Conservation (phyloP, 352 stramenopile species). For the Plasmopara muralis region DNA sequence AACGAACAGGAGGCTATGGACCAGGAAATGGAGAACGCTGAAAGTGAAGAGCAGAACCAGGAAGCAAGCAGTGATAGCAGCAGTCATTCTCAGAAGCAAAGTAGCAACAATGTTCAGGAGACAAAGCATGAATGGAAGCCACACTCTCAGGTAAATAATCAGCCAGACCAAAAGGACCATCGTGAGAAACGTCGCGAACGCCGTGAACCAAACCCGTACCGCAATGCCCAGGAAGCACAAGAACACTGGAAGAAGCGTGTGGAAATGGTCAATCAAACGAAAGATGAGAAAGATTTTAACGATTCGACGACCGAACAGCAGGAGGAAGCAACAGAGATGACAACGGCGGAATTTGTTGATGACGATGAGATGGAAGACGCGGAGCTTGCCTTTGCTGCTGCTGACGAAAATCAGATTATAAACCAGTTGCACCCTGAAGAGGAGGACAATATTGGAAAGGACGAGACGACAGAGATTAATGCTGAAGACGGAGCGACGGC, state of each 20-base stretch:
- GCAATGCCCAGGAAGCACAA: conserved; percentile 91
- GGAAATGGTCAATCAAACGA: conserved; percentile 69
- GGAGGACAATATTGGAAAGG: conserved; percentile 27
- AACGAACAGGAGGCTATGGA: conserved; percentile 40
- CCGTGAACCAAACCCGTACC: conserved; percentile 92
- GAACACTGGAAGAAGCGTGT: conserved; percentile 97
- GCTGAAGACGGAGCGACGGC: conserved; percentile 36
- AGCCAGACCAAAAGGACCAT: conserved; percentile 36
- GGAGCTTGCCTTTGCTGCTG: conserved; percentile 55
- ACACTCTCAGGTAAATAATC: conserved; percentile 35
- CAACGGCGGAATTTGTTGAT: conserved; percentile 59
- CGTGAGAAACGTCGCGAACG: conserved; percentile 75
- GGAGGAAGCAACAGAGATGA: conserved; percentile 33
- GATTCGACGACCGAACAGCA: conserved; percentile 33
- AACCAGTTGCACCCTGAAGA: conserved; percentile 44
- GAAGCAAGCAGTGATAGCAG: conserved; percentile 47
- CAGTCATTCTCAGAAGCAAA: conserved; percentile 46
- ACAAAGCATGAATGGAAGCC: conserved; percentile 49
- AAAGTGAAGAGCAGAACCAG: conserved; percentile 41
- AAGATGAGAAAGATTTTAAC: conserved; percentile 32
- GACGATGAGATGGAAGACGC: conserved; percentile 59
- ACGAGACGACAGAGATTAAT: conserved; percentile 39
- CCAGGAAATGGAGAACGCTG: conserved; percentile 38
- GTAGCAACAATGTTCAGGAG: conserved; percentile 50
- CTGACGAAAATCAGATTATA: conserved; percentile 63